Base-by-base conservation (phyloP, 2,329 filamentous ascomycete species). In the Myriangium duriaei region DNA sequence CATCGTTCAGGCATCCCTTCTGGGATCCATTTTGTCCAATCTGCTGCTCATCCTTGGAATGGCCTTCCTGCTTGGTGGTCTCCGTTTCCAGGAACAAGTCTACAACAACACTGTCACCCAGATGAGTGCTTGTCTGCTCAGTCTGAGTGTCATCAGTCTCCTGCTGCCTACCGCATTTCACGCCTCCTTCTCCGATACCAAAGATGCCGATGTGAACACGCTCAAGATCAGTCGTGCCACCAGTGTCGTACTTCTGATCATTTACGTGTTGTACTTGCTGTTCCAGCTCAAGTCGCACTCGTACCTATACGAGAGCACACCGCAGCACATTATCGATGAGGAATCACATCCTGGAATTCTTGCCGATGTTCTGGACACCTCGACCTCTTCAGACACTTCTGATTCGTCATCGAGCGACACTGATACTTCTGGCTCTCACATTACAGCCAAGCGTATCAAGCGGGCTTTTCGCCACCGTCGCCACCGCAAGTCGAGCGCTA, bases 101-200 rank as follows among this genome's bases (percentile, higher is more conserved):
- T 95, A 94, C 63, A 95, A 94, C 62, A 91, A 78, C 61, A 94
- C 84, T 14, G 84, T 94, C 42, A 94, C 86, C 1, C 86, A 95
- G 57, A 94, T 94, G 84, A 94, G 85, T 56, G 87, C 87, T 36
- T 93, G 85, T 62, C 68, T 95, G 49, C 72, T 95, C 49, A 92
- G 84, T 65, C 61, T 94, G 59, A 87, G 82, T 53, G 87, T 93
- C 43, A 87, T 84, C 61, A 94, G 86, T 64, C 67, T 94, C 14
- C 71, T 94, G 16, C 63, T 95, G 28, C 45, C 81, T 69, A 94
- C 87, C 21, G 87, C 87, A 4, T 95, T 95, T 57, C 85, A 95
- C 54, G 84, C 85, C 11, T 91, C 87, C 0, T 95, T 91, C 60
- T 56, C 50, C 32, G 47, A 54, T 11, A 38, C 35, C 10, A 53